Evolutionary conservation across 2,329 filamentous ascomycete species (phyloP), one percentile per base, ranked within the genome.

Genomic region (Arthrobotrys sinensis): DNA sequence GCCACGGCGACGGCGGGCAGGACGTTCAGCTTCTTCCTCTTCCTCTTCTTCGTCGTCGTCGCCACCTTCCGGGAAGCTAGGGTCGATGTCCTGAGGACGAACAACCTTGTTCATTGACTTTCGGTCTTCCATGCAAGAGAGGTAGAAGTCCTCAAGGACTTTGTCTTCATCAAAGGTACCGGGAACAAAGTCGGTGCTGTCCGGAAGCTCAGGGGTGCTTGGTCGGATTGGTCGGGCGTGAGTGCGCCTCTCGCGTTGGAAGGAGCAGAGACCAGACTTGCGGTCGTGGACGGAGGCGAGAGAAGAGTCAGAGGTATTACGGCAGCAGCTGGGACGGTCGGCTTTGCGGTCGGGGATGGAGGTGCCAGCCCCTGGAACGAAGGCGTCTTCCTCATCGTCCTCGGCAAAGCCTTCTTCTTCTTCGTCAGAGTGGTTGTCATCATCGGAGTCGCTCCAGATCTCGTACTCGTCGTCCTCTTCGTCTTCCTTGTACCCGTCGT

Each of bases 121-220:
- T 80, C 92, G 91, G 69, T 93, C 91, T 82, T 94, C 92, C 73
- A 96, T 88, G 82, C 92, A 93, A 1, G 93, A 92, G 70, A 97
- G 88, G 84, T 97, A 99, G 0, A 93, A 95, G 81, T 94, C 93
- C 83, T 99, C 96, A n/a, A 98, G 86, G 1, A 94, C 93, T 52
- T 93, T 91, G 82, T 99, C 96, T 84, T 99, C 96, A 81, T 99
- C 96, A 19, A 99, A 87, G 0, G 96, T 99, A 75, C 96, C 96
- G 82, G 96, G 98, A n/a, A 99, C 96, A 81, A 99, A 99, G 84
- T 99, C 96, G 12, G 96, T 98, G 85, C 94, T 97, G 84, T 99
- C 96, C 0, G 96, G 96, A 10, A 99, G 87, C 83, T 97, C 93
- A 1, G 93, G 93, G 0, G 92, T 92, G 24, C 88, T 88, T 45